These are phyloP conservation scores for Aschersonia sp. DNA, from an alignment of 2,329 filamentous ascomycete genomes.

Conservation along the genomic window DNA sequence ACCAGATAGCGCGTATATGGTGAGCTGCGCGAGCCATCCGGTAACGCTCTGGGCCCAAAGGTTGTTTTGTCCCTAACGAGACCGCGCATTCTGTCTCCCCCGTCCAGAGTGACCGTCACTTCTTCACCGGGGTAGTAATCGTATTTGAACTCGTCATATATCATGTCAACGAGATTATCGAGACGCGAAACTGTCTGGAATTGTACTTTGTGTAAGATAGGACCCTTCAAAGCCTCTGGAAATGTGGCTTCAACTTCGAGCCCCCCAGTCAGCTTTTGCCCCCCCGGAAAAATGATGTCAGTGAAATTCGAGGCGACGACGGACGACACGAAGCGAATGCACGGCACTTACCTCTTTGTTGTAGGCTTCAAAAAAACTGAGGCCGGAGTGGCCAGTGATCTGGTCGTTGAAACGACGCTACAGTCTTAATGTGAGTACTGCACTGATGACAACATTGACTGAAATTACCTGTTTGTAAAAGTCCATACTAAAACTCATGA, in stretches of 20 bases:
- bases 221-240: conserved; percentile 79
- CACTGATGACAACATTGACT: not conserved
- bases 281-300: not conserved
- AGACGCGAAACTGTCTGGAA: conserved; percentile 82
- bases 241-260: conserved; percentile 85
- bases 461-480: conserved; percentile 73
- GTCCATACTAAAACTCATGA: conserved; percentile 49
- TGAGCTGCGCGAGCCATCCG: conserved; percentile 55
- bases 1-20: conserved; percentile 73
- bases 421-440: conserved; percentile 3
- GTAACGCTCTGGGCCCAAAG: conserved; percentile 43
- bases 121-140: conserved; percentile 86
- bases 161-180: conserved; percentile 59
- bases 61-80: conserved; percentile 75
- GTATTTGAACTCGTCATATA: conserved; percentile 67
- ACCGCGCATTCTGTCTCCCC: conserved; percentile 56
- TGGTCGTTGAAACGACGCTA: conserved; percentile 87
- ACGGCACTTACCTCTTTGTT: conserved; percentile 63
- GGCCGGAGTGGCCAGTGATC: conserved; percentile 81
- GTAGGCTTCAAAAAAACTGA: conserved; percentile 85
- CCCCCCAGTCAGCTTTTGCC: conserved; percentile 54
- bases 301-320: not conserved
- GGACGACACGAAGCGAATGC: not conserved
- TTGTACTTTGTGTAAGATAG: conserved; percentile 79
- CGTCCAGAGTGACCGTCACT: conserved; percentile 57